Evolutionary conservation across 805 yeast species (phyloP).

Genomic region (Monosporozyma unispora): DNA sequence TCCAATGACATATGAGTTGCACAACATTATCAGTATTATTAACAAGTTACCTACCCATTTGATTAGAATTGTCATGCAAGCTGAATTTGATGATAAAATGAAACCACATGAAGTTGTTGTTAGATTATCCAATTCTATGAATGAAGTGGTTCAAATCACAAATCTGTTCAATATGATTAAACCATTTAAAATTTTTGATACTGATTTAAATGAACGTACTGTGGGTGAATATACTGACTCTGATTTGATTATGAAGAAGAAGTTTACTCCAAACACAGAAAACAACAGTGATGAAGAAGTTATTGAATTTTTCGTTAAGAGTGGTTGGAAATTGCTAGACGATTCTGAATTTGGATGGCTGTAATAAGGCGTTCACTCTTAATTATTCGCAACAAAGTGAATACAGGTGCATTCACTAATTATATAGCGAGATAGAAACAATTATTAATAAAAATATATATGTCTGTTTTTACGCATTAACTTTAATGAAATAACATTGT

Average conservation of each 20-base stretch:
- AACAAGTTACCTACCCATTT: constrained; percentile 26
- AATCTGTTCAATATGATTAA: constrained; percentile 24
- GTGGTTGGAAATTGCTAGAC: constrained; percentile 26
- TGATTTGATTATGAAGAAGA: constrained; percentile 8
- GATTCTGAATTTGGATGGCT: constrained; percentile 29
- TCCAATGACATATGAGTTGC: constrained; percentile 20
- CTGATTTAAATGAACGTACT: constrained; percentile 7
- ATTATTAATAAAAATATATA: background rate
- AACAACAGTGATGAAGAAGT: constrained; percentile 4
- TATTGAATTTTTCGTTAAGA: constrained; percentile 12
- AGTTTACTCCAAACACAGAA: constrained; percentile 2
- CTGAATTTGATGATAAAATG: constrained; percentile 10
- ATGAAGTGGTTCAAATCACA: constrained; percentile 27
- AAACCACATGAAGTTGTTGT: constrained; percentile 25
- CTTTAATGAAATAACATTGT: background rate
- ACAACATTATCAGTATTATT: constrained; percentile 21
- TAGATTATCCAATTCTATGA: constrained; percentile 26
- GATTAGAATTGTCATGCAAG: constrained; percentile 22
- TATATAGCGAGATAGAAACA: background rate
- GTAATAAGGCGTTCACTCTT: background rate
- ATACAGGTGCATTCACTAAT: background rate
- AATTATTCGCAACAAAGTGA: background rate
- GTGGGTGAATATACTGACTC: constrained; percentile 5
- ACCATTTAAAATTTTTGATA: constrained; percentile 25
- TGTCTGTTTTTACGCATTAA: background rate